Base-by-base conservation (phyloP, 2,329 filamentous ascomycete genomes). In the Paecilomyces fulvus region DNA sequence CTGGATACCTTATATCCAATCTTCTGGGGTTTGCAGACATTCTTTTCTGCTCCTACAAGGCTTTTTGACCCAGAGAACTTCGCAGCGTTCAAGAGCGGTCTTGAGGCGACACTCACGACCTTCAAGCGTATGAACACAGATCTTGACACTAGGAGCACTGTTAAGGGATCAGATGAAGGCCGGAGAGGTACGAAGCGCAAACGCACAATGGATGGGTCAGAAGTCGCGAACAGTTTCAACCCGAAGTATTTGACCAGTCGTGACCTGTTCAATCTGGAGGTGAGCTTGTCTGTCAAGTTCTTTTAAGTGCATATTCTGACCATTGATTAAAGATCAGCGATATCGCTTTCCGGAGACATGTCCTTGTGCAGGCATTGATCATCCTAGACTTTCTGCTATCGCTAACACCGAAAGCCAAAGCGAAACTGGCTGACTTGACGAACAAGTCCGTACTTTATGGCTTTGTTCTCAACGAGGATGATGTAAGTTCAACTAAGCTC, bases 241-340 rank as follows among this genome's bases (percentile, higher is more conserved):
- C 92, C 95, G 1, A 99, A 97, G 69, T 99, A 99, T 70, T 81
- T 99, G 17, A 99, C 94, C n/a, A 97, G 92, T 71, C 83, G 88
- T 61, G 95, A 99, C 70, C 79, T 99, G 1, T 99, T 99, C 72
- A 90, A 95, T 65, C 83, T 99, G 50, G 94, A 99, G 81, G 88
- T 90, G 79, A 58, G 56, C 69, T 60, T 51, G 28, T 55, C 23
- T 56, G 60, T 55, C 57, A 17, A 51, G 55, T 21, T 55, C 8
- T 10, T 10, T 48, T 53, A 53, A 56, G 56, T 63, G 8, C 58
- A 60, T 73, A 58, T 66, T 55, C 51, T n/a, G 14, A 56, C 56
- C 7, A 37, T 50, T 14, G 2, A 14, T 48, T 43, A 43, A 62
- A 91, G 88, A 87, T 97, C 60, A 92, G 90, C 71, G 94, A 99